phyloP scores from a whole-genome alignment of 805 yeast species.

The Myxozyma udenii region DNA sequence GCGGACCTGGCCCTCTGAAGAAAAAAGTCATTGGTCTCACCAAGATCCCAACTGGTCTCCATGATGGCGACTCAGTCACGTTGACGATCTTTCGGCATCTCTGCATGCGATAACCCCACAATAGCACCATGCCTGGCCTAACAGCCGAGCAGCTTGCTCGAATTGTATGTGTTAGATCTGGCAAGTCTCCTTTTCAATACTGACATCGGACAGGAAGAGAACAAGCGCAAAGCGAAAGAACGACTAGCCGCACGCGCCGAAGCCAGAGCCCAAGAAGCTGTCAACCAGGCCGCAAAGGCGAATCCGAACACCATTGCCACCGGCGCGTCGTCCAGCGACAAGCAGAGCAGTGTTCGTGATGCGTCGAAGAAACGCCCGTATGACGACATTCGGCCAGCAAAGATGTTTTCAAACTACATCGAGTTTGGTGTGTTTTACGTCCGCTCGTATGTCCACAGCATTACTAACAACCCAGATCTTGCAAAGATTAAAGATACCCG shows the following conservation, averaged over 20 bases:
- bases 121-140: constrained; percentile 7
- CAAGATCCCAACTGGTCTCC: too few relatives aligned
- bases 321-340: neutral
- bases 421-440: constrained; percentile 37
- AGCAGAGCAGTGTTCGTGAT: constrained; percentile 14
- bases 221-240: constrained; percentile 26
- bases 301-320: constrained; percentile 1
- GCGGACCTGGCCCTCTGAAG: too few relatives aligned
- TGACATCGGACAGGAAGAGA: constrained; percentile 21
- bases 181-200: neutral
- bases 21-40: too few relatives aligned
- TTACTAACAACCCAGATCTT: constrained; percentile 53
- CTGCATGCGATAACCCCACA: too few relatives aligned
- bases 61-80: too few relatives aligned
- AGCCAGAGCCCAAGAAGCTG: constrained; percentile 18
- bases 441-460: too few relatives aligned
- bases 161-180: constrained; percentile 16
- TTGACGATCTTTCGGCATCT: too few relatives aligned
- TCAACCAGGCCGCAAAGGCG: constrained; percentile 15
- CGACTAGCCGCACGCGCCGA: constrained; percentile 29
- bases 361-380: constrained; percentile 29
- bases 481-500: constrained; percentile 83
- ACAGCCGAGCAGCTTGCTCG: constrained; percentile 27
- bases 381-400: constrained; percentile 27
- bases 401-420: constrained; percentile 40